Evolutionary conservation across 106 monocot genomes (phyloP).

Genomic region (Dioscorea alata): DNA sequence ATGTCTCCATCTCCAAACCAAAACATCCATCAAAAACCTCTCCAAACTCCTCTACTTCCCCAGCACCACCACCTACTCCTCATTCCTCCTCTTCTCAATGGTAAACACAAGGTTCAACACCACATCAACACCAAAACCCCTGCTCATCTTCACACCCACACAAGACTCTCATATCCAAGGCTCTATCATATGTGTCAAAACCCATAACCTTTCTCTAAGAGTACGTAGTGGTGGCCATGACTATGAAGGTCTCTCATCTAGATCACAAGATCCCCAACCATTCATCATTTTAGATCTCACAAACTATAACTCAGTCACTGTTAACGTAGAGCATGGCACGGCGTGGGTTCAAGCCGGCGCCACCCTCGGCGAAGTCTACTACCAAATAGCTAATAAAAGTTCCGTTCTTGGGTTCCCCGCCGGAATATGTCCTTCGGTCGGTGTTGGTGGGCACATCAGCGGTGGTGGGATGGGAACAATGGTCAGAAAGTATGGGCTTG

Average conservation of each 20-base stretch:
- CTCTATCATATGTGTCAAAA: background rate
- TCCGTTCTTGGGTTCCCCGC: background rate
- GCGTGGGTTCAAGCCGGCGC: background rate
- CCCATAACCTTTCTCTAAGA: background rate
- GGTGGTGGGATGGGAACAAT: constrained; percentile 1
- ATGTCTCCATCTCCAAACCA: too few relatives aligned
- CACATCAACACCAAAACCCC: background rate
- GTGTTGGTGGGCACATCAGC: constrained; percentile 5
- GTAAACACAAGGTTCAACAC: background rate
- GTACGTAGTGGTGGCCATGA: constrained; percentile 12
- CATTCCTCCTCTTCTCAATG: background rate
- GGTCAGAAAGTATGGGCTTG: background rate
- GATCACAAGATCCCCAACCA: background rate
- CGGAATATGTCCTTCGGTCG: background rate
- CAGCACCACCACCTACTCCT: background rate
- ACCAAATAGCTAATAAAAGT: background rate
- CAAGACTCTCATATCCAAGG: background rate
- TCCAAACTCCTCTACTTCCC: background rate
- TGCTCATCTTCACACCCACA: background rate
- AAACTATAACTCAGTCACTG: background rate
- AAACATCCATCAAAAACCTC: background rate
- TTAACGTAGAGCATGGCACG: background rate
- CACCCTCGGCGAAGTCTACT: constrained; percentile 4
- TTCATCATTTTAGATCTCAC: background rate
- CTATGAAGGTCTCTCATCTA: constrained; percentile 11